Percentiles rank a stretch among this genome's conserved stretches.
Evolutionary conservation across 257 asterid species (phyloP).

Genomic region (Salvia splendens): DNA sequence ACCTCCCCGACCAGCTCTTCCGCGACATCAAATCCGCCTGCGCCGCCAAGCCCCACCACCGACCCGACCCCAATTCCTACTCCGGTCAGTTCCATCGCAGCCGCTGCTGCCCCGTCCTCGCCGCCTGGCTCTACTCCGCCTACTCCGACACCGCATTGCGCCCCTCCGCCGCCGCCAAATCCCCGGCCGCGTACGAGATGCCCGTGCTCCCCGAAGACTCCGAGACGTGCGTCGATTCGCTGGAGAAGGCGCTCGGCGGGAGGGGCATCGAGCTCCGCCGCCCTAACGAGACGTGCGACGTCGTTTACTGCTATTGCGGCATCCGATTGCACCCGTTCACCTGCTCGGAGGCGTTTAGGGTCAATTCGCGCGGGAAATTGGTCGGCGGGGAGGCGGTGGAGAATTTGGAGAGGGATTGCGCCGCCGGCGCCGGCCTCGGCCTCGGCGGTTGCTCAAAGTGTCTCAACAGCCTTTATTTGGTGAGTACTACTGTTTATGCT

Average conservation of each 20-base stretch:
- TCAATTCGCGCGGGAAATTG: slow-evolving; percentile 53
- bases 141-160: slow-evolving; percentile 72
- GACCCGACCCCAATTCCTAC: slow-evolving; percentile 40
- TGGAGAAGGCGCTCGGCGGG: slow-evolving; percentile 68
- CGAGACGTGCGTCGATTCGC: slow-evolving; percentile 75
- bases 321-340: slow-evolving; percentile 74
- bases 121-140: slow-evolving; percentile 91
- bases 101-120: slow-evolving; percentile 93
- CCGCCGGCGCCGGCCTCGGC: slow-evolving; percentile 44
- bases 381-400: slow-evolving; percentile 62
- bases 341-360: slow-evolving; percentile 72
- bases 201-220: slow-evolving; percentile 91
- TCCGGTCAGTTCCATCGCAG: slow-evolving; percentile 61
- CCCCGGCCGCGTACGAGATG: slow-evolving; percentile 54
- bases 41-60: slow-evolving; percentile 47
- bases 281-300: slow-evolving; percentile 83
- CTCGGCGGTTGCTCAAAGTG: slow-evolving; percentile 77
- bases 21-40: slow-evolving; percentile 67
- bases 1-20: slow-evolving; percentile 78
- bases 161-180: slow-evolving; percentile 32
- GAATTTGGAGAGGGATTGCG: slow-evolving; percentile 70
- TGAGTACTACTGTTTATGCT: slow-evolving; percentile 22
- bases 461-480: slow-evolving; percentile 58
- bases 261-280: slow-evolving; percentile 52
- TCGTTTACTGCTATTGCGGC: slow-evolving; percentile 81